Evolutionary conservation across 1,284 basidiomycete genomes (phyloP), one percentile per base, ranked within the genome.

Genomic region (Microbotryum scabiosae): DNA sequence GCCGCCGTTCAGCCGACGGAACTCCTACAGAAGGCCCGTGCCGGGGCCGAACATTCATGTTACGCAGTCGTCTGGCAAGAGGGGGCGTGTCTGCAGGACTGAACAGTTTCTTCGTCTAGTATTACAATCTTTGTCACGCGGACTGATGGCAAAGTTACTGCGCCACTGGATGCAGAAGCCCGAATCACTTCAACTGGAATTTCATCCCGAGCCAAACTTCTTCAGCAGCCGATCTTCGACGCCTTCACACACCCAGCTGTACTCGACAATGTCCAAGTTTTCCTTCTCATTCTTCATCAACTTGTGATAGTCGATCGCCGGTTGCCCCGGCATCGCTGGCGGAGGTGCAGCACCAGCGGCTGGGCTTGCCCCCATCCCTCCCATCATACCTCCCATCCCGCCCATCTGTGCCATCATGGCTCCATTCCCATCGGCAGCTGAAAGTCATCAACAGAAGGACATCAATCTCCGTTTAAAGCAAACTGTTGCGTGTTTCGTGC

Each of bases 251-350:
- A 65, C 65, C 66, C 66, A 66, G 20, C 46, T 25, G 48, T 62
- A 62, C 56, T 70, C 61, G 43, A 61, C 59, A 71, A 98, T 85
- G 68, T 91, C 87, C 28, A 99, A 82, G 76, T 97, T 97, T 75
- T 97, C 94, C 64, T 82, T 82, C 76, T 99, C 96, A 5, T 85
- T 84, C 69, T 88, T 88, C 81, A 93, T 94, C 51, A 97, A 75
- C 75, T 97, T 97, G 69, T 78, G 81, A 75, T 83, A 90, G 74
- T 98, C 94, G 69, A 90, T 87, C 48, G 84, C 63, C 16, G 71
- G 71, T 41, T 65, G 64, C 21, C 71, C 71, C 1, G 71, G 71
- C 70, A 71, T 71, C 23, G 45, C 55, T 2, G 64, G 64, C 30
- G 51, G 51, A 41, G 36, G 36, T 5, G 36, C 36, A 41, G 36